Conservation (phyloP, 148 eudicot genomes). For the Persicaria tinctoria region DNA sequence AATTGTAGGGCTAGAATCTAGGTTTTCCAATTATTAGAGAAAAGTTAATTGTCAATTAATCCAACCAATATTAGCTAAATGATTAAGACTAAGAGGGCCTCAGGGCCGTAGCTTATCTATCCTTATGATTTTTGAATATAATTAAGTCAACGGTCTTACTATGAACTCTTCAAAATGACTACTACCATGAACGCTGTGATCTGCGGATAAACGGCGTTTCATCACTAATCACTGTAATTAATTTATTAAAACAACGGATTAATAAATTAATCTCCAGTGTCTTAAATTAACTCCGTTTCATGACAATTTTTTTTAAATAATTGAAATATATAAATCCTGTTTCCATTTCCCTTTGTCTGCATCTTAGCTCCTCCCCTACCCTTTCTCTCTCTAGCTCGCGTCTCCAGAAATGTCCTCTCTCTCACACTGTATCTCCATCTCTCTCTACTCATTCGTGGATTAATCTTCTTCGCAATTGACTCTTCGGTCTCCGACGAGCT, state of each 20-base stretch:
- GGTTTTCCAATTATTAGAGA: no score
- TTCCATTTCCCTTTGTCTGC: constrained; percentile 10
- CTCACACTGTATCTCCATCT: constrained; percentile 1
- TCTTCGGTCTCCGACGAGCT: neutral
- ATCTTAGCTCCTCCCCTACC: neutral
- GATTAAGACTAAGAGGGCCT: neutral
- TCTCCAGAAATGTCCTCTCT: constrained; percentile 1
- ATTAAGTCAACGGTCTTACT: neutral
- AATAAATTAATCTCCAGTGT: neutral
- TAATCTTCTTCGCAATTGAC: neutral
- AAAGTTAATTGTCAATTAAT: no score
- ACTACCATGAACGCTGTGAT: neutral
- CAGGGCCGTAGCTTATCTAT: no score
- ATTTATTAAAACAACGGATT: neutral
- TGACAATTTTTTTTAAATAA: neutral
- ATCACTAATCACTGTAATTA: neutral
- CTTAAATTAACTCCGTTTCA: neutral
- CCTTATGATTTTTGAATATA: neutral
- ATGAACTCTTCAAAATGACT: neutral
- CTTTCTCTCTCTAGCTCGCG: constrained; percentile 6
- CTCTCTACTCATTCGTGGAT: neutral
- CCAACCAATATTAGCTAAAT: neutral
- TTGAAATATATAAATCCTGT: constrained; percentile 1
- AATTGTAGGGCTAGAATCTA: no score
- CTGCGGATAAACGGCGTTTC: neutral